These are phyloP conservation scores for Plantago major DNA, from an alignment of 257 asterid species.

Conservation along the genomic window DNA sequence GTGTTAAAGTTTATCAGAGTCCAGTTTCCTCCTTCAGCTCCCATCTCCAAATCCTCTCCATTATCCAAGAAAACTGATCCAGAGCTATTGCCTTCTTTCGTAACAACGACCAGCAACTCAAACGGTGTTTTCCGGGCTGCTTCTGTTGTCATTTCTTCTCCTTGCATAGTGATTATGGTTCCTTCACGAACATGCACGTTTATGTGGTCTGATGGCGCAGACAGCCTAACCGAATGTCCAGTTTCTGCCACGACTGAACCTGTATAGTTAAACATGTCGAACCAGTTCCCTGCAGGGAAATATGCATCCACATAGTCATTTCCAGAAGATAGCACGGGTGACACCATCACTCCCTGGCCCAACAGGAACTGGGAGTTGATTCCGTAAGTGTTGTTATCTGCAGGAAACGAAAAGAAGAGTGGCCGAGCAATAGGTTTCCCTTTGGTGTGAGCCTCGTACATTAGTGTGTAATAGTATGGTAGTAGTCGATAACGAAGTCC, in stretches of 20 bases:
- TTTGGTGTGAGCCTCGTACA: conserved; percentile 48
- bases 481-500: conserved; percentile 54
- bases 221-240: conserved; percentile 32
- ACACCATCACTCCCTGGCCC: conserved; percentile 51
- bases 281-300: conserved; percentile 65
- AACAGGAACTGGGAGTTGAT: conserved; percentile 50
- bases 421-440: conserved; percentile 68
- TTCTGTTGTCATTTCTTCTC: conserved; percentile 49
- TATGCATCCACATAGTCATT: conserved; percentile 46
- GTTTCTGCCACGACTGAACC: conserved; percentile 22
- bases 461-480: conserved; percentile 55
- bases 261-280: conserved; percentile 47
- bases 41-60: conserved; percentile 50
- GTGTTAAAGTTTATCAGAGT: conserved; percentile 30
- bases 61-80: conserved; percentile 61
- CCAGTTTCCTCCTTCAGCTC: conserved; percentile 39
- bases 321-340: conserved; percentile 46
- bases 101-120: conserved; percentile 36
- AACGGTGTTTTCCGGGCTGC: conserved; percentile 45
- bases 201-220: conserved; percentile 49
- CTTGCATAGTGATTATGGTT: conserved; percentile 49
- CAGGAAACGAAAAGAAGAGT: conserved; percentile 57
- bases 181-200: conserved; percentile 53
- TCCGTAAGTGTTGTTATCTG: conserved; percentile 35
- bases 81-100: conserved; percentile 14